phyloP scores from a whole-genome alignment of 2,329 filamentous ascomycete genomes.

The Fusarium nisikadoi region DNA sequence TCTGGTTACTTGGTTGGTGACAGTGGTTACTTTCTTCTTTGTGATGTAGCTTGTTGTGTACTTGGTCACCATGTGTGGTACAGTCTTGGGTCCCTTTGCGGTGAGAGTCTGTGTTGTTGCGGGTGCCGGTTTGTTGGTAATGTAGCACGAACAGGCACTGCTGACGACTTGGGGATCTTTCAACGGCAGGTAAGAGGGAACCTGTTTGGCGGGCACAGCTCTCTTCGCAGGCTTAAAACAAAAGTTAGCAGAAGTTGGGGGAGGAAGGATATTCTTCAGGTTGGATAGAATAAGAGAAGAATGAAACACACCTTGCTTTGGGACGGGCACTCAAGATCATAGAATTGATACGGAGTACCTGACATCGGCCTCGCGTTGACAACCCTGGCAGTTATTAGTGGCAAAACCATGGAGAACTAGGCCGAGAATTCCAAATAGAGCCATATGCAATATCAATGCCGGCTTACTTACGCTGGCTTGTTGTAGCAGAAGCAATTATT shows the following conservation, averaged over 20 bases:
- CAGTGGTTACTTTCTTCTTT: accelerated
- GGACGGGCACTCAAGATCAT: not conserved
- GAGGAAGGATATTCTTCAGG: accelerated
- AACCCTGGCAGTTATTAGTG: not conserved
- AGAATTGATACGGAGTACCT: accelerated
- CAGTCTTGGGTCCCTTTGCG: not conserved
- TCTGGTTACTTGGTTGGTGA: not conserved
- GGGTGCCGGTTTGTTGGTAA: not conserved
- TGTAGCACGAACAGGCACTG: not conserved
- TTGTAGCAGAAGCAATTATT: accelerated
- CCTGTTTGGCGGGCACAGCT: accelerated
- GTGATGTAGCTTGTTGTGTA: not conserved
- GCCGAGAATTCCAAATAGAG: accelerated
- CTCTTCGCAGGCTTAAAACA: not conserved
- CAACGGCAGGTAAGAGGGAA: not conserved
- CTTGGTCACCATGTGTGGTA: not conserved
- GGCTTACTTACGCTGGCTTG: not conserved
- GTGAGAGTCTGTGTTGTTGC: not conserved
- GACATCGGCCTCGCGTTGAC: accelerated
- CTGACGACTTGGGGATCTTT: not conserved
- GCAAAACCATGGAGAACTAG: accelerated
- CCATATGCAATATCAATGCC: accelerated
- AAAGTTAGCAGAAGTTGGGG: not conserved
- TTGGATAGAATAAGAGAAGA: not conserved
- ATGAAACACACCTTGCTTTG: not conserved